These are phyloP conservation scores for Colletotrichum navitas DNA, from an alignment of 2,329 filamentous ascomycete genomes.

Conservation along the genomic window DNA sequence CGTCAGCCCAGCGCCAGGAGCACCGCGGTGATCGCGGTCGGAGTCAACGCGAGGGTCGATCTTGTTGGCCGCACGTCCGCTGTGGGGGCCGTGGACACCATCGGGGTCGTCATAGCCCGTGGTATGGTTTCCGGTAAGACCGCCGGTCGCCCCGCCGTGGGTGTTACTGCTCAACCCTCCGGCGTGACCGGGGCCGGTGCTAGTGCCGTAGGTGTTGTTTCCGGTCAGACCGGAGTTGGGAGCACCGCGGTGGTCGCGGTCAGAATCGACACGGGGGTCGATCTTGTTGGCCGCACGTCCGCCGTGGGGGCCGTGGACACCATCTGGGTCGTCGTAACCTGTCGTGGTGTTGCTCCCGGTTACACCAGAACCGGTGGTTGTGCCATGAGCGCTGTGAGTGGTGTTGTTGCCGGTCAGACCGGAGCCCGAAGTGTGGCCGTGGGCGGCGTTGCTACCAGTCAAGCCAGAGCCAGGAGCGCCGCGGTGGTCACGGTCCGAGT, in stretches of 20 bases:
- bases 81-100: constrained; percentile 29
- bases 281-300: constrained; percentile 58
- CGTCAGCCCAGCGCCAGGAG: constrained; percentile 15
- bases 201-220: constrained; percentile 20
- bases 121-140: constrained; percentile 45
- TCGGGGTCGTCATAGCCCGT: constrained; percentile 28
- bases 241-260: constrained; percentile 51
- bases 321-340: constrained; percentile 36
- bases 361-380: constrained; percentile 57
- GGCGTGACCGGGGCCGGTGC: constrained; percentile 43
- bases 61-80: constrained; percentile 16
- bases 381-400: constrained; percentile 52
- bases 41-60: constrained; percentile 37
- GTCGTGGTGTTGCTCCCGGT: constrained; percentile 29
- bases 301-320: constrained; percentile 51
- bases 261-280: constrained; percentile 63
- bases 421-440: background rate
- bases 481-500: constrained; percentile 57
- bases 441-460: constrained; percentile 17
- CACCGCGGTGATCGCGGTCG: constrained; percentile 42
- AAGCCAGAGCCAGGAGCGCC: constrained; percentile 11
- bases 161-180: constrained; percentile 45
- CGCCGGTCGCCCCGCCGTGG: constrained; percentile 48
- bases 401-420: constrained; percentile 46
- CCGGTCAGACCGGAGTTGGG: constrained; percentile 19